A percentile compares a stretch with the other conserved stretches of the same genome.
Conservation (phyloP, 169 alveolate genomes). For the Eimeria brunetti region DNA sequence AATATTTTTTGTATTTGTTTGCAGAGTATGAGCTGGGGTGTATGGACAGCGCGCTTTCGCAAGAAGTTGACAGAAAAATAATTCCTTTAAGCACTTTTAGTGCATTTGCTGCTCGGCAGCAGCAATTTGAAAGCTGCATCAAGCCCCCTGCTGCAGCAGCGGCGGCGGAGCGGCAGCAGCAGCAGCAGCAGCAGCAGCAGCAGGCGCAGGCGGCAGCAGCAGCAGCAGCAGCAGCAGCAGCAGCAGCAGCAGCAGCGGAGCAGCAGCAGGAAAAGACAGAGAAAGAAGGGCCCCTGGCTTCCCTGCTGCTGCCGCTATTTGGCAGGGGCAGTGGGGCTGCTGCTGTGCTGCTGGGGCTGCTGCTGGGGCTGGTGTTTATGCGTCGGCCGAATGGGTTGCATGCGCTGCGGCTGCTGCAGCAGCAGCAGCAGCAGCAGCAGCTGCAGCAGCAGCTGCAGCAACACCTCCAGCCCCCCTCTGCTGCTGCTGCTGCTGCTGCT, state of each 20-base stretch:
- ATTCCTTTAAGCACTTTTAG: background rate
- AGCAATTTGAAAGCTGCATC: background rate
- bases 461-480: background rate
- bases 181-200: background rate
- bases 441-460: background rate
- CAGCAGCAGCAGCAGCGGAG: background rate
- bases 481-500: constrained; percentile 11
- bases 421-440: background rate
- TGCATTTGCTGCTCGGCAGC: background rate
- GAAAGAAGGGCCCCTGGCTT: too few relatives aligned
- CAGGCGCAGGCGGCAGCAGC: background rate
- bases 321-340: background rate
- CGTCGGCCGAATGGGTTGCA: background rate
- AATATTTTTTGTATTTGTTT: background rate
- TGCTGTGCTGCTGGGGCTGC: background rate
- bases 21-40: constrained; percentile 23
- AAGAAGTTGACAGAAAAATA: background rate
- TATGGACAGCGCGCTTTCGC: background rate
- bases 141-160: background rate
- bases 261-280: too few relatives aligned
- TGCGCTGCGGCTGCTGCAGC: background rate
- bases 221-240: background rate
- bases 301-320: background rate
- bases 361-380: background rate
- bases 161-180: background rate